These are phyloP conservation scores for Erigeron canadensis DNA, from an alignment of 129 eudicot species.

Conservation along the genomic window DNA sequence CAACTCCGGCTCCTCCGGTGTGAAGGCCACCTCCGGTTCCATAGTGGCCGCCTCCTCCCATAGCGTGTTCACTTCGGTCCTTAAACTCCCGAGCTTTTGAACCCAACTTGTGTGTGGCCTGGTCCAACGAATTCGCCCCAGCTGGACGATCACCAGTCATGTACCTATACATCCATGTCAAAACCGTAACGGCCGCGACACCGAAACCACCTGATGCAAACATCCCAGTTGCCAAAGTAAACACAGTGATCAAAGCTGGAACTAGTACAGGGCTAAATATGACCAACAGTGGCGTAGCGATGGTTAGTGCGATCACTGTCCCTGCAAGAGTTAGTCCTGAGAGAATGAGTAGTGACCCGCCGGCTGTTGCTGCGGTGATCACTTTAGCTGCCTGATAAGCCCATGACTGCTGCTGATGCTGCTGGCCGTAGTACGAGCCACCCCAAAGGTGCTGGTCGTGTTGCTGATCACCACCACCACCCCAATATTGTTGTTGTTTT, in stretches of 20 bases:
- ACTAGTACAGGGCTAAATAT: constrained; percentile 2
- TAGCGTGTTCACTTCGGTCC: constrained; percentile 49
- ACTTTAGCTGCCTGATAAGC: no score
- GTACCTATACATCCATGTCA: constrained; percentile 1
- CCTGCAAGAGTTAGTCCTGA: constrained; percentile 56
- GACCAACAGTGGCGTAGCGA: constrained; percentile 1
- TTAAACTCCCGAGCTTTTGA: constrained; percentile 55
- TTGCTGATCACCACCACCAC: no score
- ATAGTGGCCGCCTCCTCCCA: constrained; percentile 16
- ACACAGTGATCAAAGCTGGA: constrained; percentile 4
- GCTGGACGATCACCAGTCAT: constrained; percentile 36
- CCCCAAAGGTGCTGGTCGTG: no score
- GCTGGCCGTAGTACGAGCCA: no score
- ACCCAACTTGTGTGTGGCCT: constrained; percentile 4
- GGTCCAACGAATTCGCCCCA: background rate
- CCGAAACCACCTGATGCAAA: constrained; percentile 2
- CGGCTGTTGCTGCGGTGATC: constrained; percentile 50
- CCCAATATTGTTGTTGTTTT: no score
- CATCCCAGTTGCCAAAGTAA: constrained; percentile 3
- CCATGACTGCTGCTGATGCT: no score
- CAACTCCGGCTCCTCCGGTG: background rate
- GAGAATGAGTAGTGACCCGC: constrained; percentile 51
- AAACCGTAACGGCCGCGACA: background rate
- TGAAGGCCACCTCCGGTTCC: constrained; percentile 8
- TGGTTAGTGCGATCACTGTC: constrained; percentile 58